Evolutionary conservation across 768 basidiomycete genomes (phyloP), one percentile per base, ranked within the genome.

Genomic region (Amanita pseudoporphyria): DNA sequence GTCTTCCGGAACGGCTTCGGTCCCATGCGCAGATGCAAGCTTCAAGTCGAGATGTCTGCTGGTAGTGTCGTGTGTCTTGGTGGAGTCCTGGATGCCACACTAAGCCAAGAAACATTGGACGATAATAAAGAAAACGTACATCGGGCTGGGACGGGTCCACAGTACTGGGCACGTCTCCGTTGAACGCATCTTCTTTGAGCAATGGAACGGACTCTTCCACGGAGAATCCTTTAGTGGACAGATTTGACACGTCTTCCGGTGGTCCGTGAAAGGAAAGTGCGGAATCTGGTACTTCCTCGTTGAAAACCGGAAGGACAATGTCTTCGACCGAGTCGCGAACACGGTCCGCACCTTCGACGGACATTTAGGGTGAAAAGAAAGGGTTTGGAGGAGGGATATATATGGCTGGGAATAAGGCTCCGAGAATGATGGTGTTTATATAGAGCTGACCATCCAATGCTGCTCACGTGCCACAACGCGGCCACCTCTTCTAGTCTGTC

Each of bases 301-400:
- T 33, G 13, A 45, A 31, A 39, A 55, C 36, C 33, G 51, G 45
- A 14, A 35, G 47, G 28, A 16, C 12, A 26, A 21, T 24, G 35
- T 9, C 39, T 19, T 43, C 37, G 28, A 47, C 48, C 28, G 39
- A 30, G 45, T 51, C 28, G 31, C 30, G 18, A 5, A 48, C 47
- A 45, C 22, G 40, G 40, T 49, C 46, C 26, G 45, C 36, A 51
- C 40, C 22, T 16, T 37, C 31, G 35, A 30, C 33, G 30, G 53
- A 53, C 52, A 56, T 56, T 19, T 45, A 53, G 41, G 41, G 37
- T 46, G 30, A 24, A 49, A 35, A 44, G 48, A 52, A 31, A 47
- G 48, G 32, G 51, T 18, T 36, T 36, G 31, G 36, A 37, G 16
- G 22, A 26, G 42, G 21, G 42, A 47, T 33, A 47, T 42, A 43